These are phyloP conservation scores for Pseudevernia furfuracea DNA, from an alignment of 495 filamentous ascomycete species.

Conservation along the genomic window DNA sequence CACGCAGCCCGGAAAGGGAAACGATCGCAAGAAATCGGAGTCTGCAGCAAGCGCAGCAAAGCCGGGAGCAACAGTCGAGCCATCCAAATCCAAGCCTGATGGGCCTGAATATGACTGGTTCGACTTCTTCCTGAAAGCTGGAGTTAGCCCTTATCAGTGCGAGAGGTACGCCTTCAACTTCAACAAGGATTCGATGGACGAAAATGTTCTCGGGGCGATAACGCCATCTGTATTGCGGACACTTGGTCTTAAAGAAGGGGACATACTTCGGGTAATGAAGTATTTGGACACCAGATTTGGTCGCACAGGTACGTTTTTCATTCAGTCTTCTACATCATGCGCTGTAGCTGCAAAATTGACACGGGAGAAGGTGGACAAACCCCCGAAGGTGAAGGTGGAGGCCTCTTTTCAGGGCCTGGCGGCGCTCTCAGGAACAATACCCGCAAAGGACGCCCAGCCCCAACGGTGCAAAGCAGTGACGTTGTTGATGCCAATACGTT, in stretches of 20 bases:
- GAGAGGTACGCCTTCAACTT: conserved; percentile 91
- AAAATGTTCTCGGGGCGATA: conserved; percentile 81
- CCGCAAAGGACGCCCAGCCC: conserved; percentile 82
- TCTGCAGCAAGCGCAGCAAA: conserved; percentile 30
- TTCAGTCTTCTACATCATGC: conserved; percentile 12
- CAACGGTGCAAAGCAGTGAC: conserved; percentile 74
- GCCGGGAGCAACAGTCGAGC: conserved; percentile 50
- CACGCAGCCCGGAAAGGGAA: conserved; percentile 21
- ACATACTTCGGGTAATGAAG: conserved; percentile 92
- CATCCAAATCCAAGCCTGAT: conserved; percentile 33
- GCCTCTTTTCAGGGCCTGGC: conserved; percentile 86
- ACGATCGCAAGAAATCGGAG: conserved; percentile 27
- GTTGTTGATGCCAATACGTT: conserved; percentile 83
- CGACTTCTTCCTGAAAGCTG: conserved; percentile 90
- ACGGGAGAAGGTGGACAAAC: conserved; percentile 11
- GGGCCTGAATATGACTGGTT: conserved; percentile 91
- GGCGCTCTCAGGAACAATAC: conserved; percentile 88
- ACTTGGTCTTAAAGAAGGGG: conserved; percentile 86
- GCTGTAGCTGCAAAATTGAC: conserved; percentile 3
- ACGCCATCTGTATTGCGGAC: conserved; percentile 72
- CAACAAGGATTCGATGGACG: conserved; percentile 85
- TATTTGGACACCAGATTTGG: conserved; percentile 74
- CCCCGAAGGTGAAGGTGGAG: conserved; percentile 46
- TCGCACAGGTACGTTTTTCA: conserved; percentile 48
- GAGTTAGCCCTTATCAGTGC: conserved; percentile 83